These are phyloP conservation scores for Rugonectria rugulosa DNA, from an alignment of 2,329 filamentous ascomycete species.

Conservation along the genomic window DNA sequence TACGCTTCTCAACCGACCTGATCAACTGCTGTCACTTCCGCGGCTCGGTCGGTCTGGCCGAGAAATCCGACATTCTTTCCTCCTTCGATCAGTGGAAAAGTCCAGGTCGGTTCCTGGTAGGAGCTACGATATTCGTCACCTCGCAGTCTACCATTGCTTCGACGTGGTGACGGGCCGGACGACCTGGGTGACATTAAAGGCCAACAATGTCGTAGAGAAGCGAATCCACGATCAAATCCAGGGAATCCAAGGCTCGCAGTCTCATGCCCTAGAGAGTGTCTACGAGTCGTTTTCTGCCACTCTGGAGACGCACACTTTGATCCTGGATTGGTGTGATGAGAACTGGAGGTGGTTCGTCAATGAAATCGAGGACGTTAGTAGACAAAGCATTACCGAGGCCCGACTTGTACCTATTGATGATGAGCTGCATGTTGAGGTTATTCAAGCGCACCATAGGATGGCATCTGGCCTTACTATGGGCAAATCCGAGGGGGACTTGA, in stretches of 20 bases:
- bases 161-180: conserved; percentile 14
- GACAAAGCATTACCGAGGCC: conserved; percentile 3
- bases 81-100: conserved; percentile 24
- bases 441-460: not conserved
- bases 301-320: conserved; percentile 6
- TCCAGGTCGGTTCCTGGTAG: not conserved
- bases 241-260: not conserved
- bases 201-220: conserved; percentile 13
- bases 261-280: not conserved
- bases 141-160: conserved; percentile 29
- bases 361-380: conserved; percentile 7
- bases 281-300: not conserved
- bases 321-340: conserved; percentile 27
- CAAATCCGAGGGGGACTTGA: not conserved
- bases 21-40: not conserved
- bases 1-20: not conserved
- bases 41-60: conserved; percentile 20
- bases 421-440: not conserved
- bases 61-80: conserved; percentile 25
- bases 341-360: conserved; percentile 29
- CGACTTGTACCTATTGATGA: conserved; percentile 11
- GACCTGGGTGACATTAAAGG: conserved; percentile 23
- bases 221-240: conserved; percentile 5
- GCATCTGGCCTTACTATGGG: not conserved
- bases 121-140: conserved; percentile 18